Evolutionary conservation across 2,329 filamentous ascomycete genomes (phyloP), one percentile per base, ranked within the genome.

Genomic region (Stromatinia cepivora): DNA sequence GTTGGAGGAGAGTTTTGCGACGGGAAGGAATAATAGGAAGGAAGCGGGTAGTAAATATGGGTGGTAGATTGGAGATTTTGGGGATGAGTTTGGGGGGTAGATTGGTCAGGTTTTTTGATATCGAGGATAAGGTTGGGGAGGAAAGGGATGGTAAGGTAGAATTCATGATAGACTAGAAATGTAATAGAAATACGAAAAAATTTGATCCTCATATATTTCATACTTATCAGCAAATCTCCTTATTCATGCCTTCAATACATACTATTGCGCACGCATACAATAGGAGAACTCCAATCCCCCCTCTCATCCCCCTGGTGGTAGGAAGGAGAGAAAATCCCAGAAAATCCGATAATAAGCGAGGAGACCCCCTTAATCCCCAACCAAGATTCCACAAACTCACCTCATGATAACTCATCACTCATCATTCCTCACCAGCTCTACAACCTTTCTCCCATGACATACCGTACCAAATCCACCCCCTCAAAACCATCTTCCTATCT

Each of bases 1-100:
- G 3, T 82, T 97, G 73, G 93, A 97, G 80, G 94, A 98, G 77
- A 94, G 92, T 78, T 97, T 97, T 82, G 93, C 93, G 28, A 84
- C 89, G 74, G 92, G 93, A 8, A 89, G 87, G 81, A 87, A 86
- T 75, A 95, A 94, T 77, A 89, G 92, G 79, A 90, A 87, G 75
- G 93, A 97, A 78, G 92, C 92, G 28, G 92, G 91, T 5, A 89
- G 87, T 70, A 88, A 87, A 75, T 97, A 97, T 81, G 94, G 94
- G 7, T 97, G 93, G 92, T 90, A 72, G 53, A 39, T 48, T 36
- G 5, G 25, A 2, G 15, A 2, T 42, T 42, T 42, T 36, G 3
- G 10, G 15, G 2, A 20, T 17, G n/a, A n/a, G 9, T 10, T 42
- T 42, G 22, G 34, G 7, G 0, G 5, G 1, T 34, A 31, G 13